Evolutionary conservation across 2,329 filamentous ascomycete genomes (phyloP), one percentile per base, ranked within the genome.

Genomic region (Diplodia seriata): DNA sequence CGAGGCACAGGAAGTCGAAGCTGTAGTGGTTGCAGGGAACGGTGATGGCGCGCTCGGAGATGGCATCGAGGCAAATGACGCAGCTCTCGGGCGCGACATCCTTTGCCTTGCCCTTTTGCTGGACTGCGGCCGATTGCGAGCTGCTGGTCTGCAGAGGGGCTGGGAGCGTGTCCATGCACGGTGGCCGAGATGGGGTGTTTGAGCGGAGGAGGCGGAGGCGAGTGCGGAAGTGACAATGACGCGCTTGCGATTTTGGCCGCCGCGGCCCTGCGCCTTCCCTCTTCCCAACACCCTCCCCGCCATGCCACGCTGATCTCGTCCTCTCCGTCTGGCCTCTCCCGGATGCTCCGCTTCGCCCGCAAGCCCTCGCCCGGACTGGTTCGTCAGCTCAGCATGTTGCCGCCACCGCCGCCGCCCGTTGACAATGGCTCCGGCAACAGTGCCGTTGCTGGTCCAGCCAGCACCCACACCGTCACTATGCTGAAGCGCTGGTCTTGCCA

Each of bases 1-100:
- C 80, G 6, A 97, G 85, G 77, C 94, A 98, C 14, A 92, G 78
- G 75, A 93, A 96, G 82, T 97, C 93, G 76, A 96, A 97, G 72
- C 89, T 88, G 68, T 83, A 81, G 81, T 98, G 94, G 51, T 87
- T 85, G 82, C 94, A 98, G 8, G 94, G 93, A 23, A 85, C 81
- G 8, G 91, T 87, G 62, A 90, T 83, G 70, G 91, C 93, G 64
- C 87, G 81, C 73, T 95, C 91, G 11, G 88, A 87, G 74, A 97
- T 84, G 65, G 81, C 75, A 68, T 94, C 91, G 69, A 97, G 88
- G 78, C 94, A 98, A 78, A 98, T 95, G 70, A 96, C 92, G 78
- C 94, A 97, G 74, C 85, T 87, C 70, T 85, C 81, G 11, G 47
- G 55, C 8, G 29, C 43, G 55, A 61, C 56, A 67, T 67, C 31